phyloP scores from a whole-genome alignment of 2,329 filamentous ascomycete species.

The Colletotrichum sp. region DNA sequence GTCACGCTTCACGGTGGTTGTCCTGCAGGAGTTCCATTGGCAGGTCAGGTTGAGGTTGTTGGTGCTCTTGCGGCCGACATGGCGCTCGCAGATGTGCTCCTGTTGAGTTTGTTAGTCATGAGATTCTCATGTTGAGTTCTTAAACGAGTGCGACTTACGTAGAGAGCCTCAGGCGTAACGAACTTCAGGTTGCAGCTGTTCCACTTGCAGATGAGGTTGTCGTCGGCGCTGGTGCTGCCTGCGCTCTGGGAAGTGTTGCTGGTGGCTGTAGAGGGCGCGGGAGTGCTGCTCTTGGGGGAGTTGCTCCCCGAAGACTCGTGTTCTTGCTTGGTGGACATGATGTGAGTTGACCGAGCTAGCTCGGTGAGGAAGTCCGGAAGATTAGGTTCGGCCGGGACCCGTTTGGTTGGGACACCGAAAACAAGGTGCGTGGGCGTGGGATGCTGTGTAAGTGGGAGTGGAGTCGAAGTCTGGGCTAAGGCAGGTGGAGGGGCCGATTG shows the following conservation, averaged over 20 bases:
- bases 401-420: not conserved
- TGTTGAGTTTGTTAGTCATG: conserved; percentile 39
- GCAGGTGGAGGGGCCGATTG: conserved; percentile 1
- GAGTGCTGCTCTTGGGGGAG: conserved; percentile 58
- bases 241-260: conserved; percentile 50
- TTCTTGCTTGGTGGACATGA: conserved; percentile 26
- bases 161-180: conserved; percentile 60
- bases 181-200: conserved; percentile 65
- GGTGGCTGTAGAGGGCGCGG: conserved; percentile 54
- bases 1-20: conserved; percentile 96
- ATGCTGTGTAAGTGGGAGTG: conserved; percentile 12
- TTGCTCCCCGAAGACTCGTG: conserved; percentile 42
- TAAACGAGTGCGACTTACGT: conserved; percentile 50
- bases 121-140: not conserved
- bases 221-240: conserved; percentile 39
- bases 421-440: not conserved
- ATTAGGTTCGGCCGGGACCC: not conserved
- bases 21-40: conserved; percentile 95
- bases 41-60: conserved; percentile 98
- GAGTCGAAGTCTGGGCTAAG: conserved; percentile 1
- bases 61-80: conserved; percentile 98
- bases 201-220: conserved; percentile 67
- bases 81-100: conserved; percentile 98
- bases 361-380: not conserved
- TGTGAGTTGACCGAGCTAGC: conserved; percentile 4